Conservation (phyloP, 345 rosid genomes). For the Noccaea caerulescens region DNA sequence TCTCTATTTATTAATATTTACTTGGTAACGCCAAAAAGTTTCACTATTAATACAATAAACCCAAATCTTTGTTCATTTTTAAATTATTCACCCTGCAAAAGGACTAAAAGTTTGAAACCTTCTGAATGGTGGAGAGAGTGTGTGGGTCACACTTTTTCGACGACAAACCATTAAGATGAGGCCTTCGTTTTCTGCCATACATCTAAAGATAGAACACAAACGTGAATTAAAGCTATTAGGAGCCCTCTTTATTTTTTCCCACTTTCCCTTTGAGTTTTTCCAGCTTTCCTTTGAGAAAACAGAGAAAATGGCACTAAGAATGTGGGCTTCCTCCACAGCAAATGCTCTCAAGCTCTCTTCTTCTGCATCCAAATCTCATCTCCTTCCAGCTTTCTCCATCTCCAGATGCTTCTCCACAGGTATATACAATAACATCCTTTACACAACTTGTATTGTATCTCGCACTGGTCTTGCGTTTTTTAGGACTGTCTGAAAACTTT, state of each 20-base stretch:
- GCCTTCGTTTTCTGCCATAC: conserved; percentile 76
- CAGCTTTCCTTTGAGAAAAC: background rate
- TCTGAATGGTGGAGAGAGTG: background rate
- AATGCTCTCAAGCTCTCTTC: conserved; percentile 75
- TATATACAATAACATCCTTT: conserved; percentile 19
- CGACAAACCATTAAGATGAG: conserved; percentile 60
- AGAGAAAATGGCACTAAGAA: conserved; percentile 72
- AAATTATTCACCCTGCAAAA: background rate
- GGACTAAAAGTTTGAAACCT: background rate
- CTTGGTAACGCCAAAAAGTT: background rate
- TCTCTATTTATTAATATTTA: background rate
- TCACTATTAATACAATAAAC: conserved; percentile 3
- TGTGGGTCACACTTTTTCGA: conserved; percentile 24
- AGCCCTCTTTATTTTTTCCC: conserved; percentile 29
- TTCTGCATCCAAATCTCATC: conserved; percentile 42
- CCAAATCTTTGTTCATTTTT: background rate
- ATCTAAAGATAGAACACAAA: conserved; percentile 55
- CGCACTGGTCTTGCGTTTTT: conserved; percentile 21
- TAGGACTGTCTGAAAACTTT: conserved; percentile 16
- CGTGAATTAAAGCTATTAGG: conserved; percentile 20
- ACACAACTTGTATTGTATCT: conserved; percentile 16
- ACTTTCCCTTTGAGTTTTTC: conserved; percentile 16
- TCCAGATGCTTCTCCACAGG: conserved; percentile 90
- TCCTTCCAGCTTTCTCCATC: conserved; percentile 61
- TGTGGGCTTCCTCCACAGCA: conserved; percentile 97